These are phyloP conservation scores for Colletotrichum brevisporum DNA, from an alignment of 2,329 filamentous ascomycete species.

Conservation along the genomic window DNA sequence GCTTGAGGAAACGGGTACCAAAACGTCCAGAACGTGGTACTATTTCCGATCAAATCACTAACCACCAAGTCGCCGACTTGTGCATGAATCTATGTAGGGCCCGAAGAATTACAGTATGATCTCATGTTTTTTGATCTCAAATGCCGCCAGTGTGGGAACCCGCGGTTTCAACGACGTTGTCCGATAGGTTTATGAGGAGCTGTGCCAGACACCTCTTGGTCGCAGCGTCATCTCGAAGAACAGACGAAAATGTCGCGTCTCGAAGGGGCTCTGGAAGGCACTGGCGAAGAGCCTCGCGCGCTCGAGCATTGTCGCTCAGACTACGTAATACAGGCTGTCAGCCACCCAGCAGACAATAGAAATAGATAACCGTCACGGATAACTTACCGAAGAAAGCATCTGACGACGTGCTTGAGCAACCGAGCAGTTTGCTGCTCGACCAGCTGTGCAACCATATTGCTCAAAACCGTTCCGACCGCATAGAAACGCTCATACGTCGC, in stretches of 20 bases:
- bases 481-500: constrained; percentile 99
- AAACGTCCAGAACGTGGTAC: too few species aligned
- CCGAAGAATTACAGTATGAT: too few species aligned
- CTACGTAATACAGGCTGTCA: constrained; percentile 58
- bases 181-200: constrained; percentile 94
- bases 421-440: constrained; percentile 98
- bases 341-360: neutral
- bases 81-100: too few species aligned
- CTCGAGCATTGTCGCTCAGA: constrained; percentile 94
- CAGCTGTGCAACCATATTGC: constrained; percentile 98
- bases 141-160: too few species aligned
- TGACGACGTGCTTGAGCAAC: constrained; percentile 95
- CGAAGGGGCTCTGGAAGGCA: constrained; percentile 98
- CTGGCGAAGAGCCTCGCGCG: constrained; percentile 93
- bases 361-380: too few species aligned
- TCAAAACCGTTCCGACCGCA: constrained; percentile 95
- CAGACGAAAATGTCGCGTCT: constrained; percentile 96
- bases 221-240: constrained; percentile 95
- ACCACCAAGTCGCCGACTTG: too few species aligned
- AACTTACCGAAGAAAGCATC: constrained; percentile 93
- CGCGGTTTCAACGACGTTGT: constrained; percentile 76
- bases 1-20: too few species aligned
- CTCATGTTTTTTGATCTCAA: too few species aligned
- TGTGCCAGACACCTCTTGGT: constrained; percentile 99
- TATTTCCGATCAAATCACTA: too few species aligned